Evolutionary conservation across 2,329 filamentous ascomycete genomes (phyloP), one percentile per base, ranked within the genome.

Genomic region (Laburnicola sp.): DNA sequence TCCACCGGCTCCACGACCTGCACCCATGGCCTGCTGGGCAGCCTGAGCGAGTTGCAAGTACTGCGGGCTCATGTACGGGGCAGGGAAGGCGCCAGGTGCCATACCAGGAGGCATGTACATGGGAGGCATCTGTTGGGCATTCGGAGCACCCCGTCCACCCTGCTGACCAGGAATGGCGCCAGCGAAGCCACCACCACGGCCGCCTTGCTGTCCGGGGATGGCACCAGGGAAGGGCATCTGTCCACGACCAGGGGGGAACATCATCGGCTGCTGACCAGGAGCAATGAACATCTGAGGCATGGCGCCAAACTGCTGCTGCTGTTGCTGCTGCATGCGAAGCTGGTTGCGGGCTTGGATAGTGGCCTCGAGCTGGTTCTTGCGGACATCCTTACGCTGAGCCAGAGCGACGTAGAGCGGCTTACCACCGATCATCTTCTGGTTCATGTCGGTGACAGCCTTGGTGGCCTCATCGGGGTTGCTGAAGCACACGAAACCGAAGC

Each of bases 401-500:
- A 99, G 85, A 66, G 94, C 94, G 69, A 99, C 94, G 73, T 99
- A 99, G 55, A 99, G 83, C 51, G 94, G 94, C 86, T 99, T 99
- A 80, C 84, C 85, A 75, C 92, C 88, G 64, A 97, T 83, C 94
- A 99, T 99, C 77, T 94, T 91, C 83, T 97, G 93, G 83, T 99
- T 99, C 91, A 97, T 97, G 78, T 99, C 94, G 55, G 92, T 91
- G 60, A 99, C 93, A 60, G 94, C 94, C 86, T 97, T 97, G 79
- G 93, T 97, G 62, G 94, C 94, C 76, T 99, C 94, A 69, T 99
- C 94, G 54, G 94, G 92, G 83, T 96, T 97, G 84, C 89, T 94
- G 82, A 99, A 99, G 88, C 94, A 99, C 72, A 99, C 94, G 76
- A 99, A 99, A 68, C 94, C 94, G 75, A 99, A 99, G 75, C 94